Conservation (phyloP, 225 moss, liverwort and hornwort species). For the Polytrichum commune region DNA sequence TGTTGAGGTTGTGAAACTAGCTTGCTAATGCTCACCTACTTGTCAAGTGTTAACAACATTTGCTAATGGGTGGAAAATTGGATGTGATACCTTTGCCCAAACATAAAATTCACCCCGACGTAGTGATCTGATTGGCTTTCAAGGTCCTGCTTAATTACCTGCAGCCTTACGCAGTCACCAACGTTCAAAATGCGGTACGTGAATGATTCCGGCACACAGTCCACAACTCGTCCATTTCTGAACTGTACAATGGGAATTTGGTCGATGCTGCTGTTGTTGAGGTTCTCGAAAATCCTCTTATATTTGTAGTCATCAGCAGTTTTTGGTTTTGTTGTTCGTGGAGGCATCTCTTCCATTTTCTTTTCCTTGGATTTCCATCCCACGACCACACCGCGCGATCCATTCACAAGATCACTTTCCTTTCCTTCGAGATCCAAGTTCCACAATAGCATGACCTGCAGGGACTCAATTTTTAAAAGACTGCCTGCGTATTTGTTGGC, state of each 20-base stretch:
- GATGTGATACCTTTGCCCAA: too few species aligned
- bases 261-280: slow-evolving; percentile 30
- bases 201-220: slow-evolving; percentile 60
- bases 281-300: slow-evolving; percentile 21
- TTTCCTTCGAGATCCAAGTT: slow-evolving; percentile 57
- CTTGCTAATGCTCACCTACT: too few species aligned
- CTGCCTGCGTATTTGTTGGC: too few species aligned
- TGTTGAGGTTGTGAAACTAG: too few species aligned
- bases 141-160: slow-evolving; percentile 22
- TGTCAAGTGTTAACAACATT: too few species aligned
- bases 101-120: too few species aligned
- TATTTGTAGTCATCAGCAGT: slow-evolving; percentile 15
- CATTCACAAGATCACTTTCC: slow-evolving; percentile 57
- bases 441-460: slow-evolving; percentile 71
- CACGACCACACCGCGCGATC: slow-evolving; percentile 77
- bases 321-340: slow-evolving; percentile 15
- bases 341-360: slow-evolving; percentile 22
- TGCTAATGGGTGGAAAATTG: too few species aligned
- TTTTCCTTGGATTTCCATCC: slow-evolving; percentile 58
- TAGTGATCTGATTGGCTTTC: too few species aligned
- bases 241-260: slow-evolving; percentile 67
- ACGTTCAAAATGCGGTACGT: slow-evolving; percentile 55
- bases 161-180: slow-evolving; percentile 69
- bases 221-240: slow-evolving; percentile 45
- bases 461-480: too few species aligned